A percentile compares a stretch with the other conserved stretches of the same genome.
Conservation (phyloP, 1,284 basidiomycete species). For the Melampsora medusae region DNA sequence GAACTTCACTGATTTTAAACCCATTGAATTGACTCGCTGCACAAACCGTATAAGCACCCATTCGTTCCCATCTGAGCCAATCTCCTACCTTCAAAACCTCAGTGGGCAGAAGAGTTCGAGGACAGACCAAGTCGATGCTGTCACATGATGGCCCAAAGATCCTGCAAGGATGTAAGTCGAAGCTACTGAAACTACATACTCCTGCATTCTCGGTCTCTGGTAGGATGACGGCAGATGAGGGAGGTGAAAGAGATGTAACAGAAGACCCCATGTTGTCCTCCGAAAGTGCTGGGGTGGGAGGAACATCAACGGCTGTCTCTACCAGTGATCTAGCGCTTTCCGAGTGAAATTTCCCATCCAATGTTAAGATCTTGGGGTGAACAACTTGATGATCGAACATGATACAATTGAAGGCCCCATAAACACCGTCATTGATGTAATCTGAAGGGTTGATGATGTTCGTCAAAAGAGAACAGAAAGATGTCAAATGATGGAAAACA, state of each 20-base stretch:
- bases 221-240: neutral
- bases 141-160: slow-evolving; percentile 77
- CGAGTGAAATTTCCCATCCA: slow-evolving; percentile 49
- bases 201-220: neutral
- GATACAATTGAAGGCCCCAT: slow-evolving; percentile 97
- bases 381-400: slow-evolving; percentile 88
- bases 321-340: neutral
- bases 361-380: slow-evolving; percentile 73
- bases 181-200: slow-evolving; percentile 7
- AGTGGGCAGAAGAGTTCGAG: slow-evolving; percentile 63
- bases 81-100: slow-evolving; percentile 71
- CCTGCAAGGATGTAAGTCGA: slow-evolving; percentile 55
- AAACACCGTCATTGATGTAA: slow-evolving; percentile 97
- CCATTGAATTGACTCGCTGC: slow-evolving; percentile 66
- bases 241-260: slow-evolving; percentile 1
- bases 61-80: slow-evolving; percentile 85
- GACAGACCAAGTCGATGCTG: slow-evolving; percentile 78
- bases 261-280: slow-evolving; percentile 26
- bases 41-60: slow-evolving; percentile 91
- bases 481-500: neutral
- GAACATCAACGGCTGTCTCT: neutral
- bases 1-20: slow-evolving; percentile 54
- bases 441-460: slow-evolving; percentile 52
- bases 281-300: slow-evolving; percentile 15
- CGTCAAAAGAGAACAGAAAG: neutral